Base-by-base conservation (phyloP, 192 early-diverging fungal species). In the Coemansia sp. region DNA sequence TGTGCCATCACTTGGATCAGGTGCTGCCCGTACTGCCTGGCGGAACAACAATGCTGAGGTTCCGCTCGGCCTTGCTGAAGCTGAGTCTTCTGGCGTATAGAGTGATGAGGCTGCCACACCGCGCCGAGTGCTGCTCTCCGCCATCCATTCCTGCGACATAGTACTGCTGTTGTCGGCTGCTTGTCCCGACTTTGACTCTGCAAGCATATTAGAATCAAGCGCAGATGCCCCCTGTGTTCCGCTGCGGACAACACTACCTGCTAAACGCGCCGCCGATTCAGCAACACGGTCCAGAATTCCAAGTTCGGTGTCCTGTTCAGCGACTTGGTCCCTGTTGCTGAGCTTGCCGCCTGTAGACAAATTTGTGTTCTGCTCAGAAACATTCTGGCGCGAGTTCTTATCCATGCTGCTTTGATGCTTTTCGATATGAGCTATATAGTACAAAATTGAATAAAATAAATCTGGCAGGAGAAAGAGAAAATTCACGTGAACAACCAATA, bases 41-140 rank as follows among this genome's bases (percentile, higher is more conserved):
- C 91, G 59, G 83, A 87, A 72, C 84, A 94, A 89, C 62, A 57
- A 51, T 43, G 89, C 91, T 47, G 89, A 89, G 3, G 88, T 88
- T 4, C 37, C 24, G 20, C 54, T 50, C 37, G 61, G 4, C 11
- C 47, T 41, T 10, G 16, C 37, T 18, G 53, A 37, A 20, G 29
- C 23, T 20, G 47, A 7, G 4, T 26, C 43, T 11, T 7, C 23
- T 14, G 53, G 26, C 0, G 1, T 32, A 14, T 53, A 52, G 4
- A 52, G 37, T 51, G 94, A 38, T 3, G 57, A 27, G 56, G 59
- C n/a, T 72, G 93, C 23, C 45, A 79, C 84, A 35, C n/a, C 56
- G 1, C 24, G 49, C 0, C 20, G 20, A 3, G 52, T 41, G 39
- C 51, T 57, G 49, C 61, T 54, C 22, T 74, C 72, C 1, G 69